Conservation (phyloP, 352 stramenopile genomes). For the Pythium aphanidermatum region DNA sequence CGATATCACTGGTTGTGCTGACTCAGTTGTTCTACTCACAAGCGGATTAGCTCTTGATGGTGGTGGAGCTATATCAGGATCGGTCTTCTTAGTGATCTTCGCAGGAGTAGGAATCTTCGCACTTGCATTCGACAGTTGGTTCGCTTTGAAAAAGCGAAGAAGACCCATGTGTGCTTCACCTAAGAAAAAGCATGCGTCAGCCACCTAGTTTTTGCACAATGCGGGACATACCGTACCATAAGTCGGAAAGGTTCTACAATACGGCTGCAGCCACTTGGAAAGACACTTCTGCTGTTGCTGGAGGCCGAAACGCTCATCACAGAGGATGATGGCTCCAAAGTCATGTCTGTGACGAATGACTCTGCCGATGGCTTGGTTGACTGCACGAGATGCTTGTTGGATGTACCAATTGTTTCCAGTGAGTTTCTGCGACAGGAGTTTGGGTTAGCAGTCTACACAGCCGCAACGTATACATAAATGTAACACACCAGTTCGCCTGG, state of each 20-base stretch:
- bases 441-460: too few relatives aligned
- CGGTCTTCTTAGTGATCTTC: slow-evolving; percentile 1
- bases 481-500: slow-evolving; percentile 52
- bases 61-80: slow-evolving; percentile 6
- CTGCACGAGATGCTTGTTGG: slow-evolving; percentile 95
- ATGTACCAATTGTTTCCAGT: slow-evolving; percentile 98
- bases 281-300: slow-evolving; percentile 88
- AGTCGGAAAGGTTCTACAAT: slow-evolving; percentile 49
- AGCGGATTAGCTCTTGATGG: background rate
- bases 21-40: background rate
- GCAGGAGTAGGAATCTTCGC: slow-evolving; percentile 2
- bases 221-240: slow-evolving; percentile 43
- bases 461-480: too few relatives aligned
- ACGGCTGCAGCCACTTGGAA: slow-evolving; percentile 94
- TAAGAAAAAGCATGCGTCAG: slow-evolving; percentile 10
- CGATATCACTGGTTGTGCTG: background rate
- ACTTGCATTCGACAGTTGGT: slow-evolving; percentile 41
- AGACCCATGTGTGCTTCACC: slow-evolving; percentile 80
- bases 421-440: slow-evolving; percentile 72
- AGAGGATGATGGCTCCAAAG: slow-evolving; percentile 96
- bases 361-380: slow-evolving; percentile 99
- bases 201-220: background rate
- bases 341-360: slow-evolving; percentile 98
- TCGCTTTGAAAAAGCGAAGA: slow-evolving; percentile 78
- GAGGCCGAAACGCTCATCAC: slow-evolving; percentile 95